Evolutionary conservation across 352 stramenopile species (phyloP).

Genomic region (Hyaloperonospora arabidopsidis): DNA sequence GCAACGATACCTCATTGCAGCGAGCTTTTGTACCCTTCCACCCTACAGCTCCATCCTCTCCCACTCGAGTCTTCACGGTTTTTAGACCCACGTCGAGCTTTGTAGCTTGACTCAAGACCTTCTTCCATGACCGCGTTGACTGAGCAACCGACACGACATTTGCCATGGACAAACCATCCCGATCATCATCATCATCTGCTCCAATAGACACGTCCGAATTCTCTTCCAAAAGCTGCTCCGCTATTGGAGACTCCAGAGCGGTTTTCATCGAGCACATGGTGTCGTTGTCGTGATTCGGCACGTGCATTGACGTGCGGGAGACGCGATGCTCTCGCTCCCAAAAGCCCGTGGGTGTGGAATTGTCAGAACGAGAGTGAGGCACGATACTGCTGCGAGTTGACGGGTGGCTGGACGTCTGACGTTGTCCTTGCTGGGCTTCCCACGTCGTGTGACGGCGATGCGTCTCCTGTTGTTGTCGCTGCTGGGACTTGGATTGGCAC

Average conservation of each 20-base stretch:
- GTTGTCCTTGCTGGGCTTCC: constrained; percentile 14
- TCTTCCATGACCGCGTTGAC: constrained; percentile 71
- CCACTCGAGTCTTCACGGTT: constrained; percentile 9
- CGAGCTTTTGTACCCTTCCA: constrained; percentile 13
- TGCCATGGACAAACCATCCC: no score
- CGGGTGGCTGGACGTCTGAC: constrained; percentile 4
- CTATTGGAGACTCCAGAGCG: constrained; percentile 16
- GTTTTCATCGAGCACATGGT: constrained; percentile 24
- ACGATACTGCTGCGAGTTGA: constrained; percentile 9
- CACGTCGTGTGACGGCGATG: constrained; percentile 24
- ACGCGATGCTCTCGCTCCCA: constrained; percentile 12
- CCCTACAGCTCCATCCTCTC: neutral
- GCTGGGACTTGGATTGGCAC: neutral
- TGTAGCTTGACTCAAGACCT: constrained; percentile 41
- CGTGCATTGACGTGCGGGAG: constrained; percentile 20
- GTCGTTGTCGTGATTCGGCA: constrained; percentile 14
- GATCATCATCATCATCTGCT: constrained; percentile 21
- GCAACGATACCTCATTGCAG: constrained; percentile 32
- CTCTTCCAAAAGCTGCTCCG: constrained; percentile 16
- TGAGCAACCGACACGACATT: constrained; percentile 30
- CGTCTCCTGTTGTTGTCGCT: constrained; percentile 9
- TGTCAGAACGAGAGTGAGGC: constrained; percentile 3
- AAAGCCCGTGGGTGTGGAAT: neutral
- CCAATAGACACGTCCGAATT: constrained; percentile 28
- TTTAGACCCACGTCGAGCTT: constrained; percentile 28